Conservation (phyloP, 2,329 filamentous ascomycete species). For the Ilyonectria robusta region DNA sequence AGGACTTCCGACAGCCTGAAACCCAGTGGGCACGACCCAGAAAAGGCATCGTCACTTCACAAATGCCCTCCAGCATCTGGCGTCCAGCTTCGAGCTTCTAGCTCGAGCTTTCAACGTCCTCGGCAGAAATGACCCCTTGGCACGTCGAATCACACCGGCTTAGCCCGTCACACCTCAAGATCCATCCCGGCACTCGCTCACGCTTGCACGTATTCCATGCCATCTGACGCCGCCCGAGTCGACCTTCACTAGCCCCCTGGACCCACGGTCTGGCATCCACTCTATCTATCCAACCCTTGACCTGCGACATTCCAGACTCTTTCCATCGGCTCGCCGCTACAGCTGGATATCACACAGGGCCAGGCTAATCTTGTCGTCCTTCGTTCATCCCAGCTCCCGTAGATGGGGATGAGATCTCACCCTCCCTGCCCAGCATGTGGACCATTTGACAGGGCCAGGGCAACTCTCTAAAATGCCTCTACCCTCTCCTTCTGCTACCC, state of each 20-base stretch:
- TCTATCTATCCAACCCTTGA: constrained; percentile 34
- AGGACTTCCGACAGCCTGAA: constrained; percentile 47
- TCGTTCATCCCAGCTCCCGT: constrained; percentile 36
- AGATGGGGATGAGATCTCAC: constrained; percentile 42
- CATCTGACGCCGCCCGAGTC: constrained; percentile 4
- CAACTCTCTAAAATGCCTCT: constrained; percentile 21
- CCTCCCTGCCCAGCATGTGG: constrained; percentile 30
- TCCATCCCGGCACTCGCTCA: constrained; percentile 22
- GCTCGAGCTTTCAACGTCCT: background rate
- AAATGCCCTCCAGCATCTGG: constrained; percentile 13
- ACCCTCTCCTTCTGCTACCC: constrained; percentile 6
- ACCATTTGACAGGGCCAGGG: constrained; percentile 21
- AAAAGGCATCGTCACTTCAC: constrained; percentile 35
- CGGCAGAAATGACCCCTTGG: background rate
- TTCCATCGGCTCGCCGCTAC: constrained; percentile 35
- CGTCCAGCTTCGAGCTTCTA: constrained; percentile 6
- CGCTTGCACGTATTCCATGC: constrained; percentile 4
- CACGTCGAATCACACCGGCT: constrained; percentile 25
- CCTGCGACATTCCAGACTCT: constrained; percentile 38
- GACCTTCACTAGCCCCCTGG: constrained; percentile 14
- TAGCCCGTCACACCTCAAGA: constrained; percentile 16
- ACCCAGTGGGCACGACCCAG: constrained; percentile 41
- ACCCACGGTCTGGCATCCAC: constrained; percentile 18
- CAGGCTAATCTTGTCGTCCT: constrained; percentile 37
- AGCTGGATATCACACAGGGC: constrained; percentile 30